Evolutionary conservation across 306 rosid species (phyloP), one percentile per base, ranked within the genome.

Genomic region (Acacia crassicarpa): DNA sequence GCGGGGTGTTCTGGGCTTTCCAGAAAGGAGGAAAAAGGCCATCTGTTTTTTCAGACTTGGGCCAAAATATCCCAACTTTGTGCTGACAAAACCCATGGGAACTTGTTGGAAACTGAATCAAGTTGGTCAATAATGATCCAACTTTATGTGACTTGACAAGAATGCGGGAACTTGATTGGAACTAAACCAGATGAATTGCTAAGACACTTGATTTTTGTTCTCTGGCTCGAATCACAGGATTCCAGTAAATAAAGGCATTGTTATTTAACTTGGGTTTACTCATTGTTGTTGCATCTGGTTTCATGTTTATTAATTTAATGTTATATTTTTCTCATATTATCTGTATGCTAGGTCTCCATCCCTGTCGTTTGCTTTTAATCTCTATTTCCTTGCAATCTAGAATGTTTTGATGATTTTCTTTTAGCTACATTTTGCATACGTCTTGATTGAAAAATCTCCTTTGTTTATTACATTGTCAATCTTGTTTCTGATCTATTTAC

Each of bases 401-500:
- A 59, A 61, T 61, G 17, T 25, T 22, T 58, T 58, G 32, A 61
- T 61, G 67, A 61, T 23, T 23, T 12, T 4, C 35, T 25, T 61
- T 25, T 61, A 22, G 35, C 35, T 61, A 61, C 67, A 61, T 61
- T 12, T 23, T 59, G 35, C 67, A 11, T 11, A 23, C 2, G 59
- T 56, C 66, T 59, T 66, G 19, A 17, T 14, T 8, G 69, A 19
- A 67, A 44, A 49, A 41, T 75, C 59, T 78, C 19, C 27, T 6
- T 61, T 62, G 20, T 62, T 71, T 54, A 72, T 27, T 41, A 25
- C 22, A 38, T 59, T 72, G 32, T 54, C 53, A 58, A 66, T 33
- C 15, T 75, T 35, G 38, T 45, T 43, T 76, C 38, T 4, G 40
- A 56, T 76, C 44, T 46, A 23, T 82, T 81, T 48, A 66, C 35